Percentiles rank a stretch among this genome's conserved stretches.
phyloP scores from a whole-genome alignment of 2,329 filamentous ascomycete species.

The Chaetomiaceae sp. region DNA sequence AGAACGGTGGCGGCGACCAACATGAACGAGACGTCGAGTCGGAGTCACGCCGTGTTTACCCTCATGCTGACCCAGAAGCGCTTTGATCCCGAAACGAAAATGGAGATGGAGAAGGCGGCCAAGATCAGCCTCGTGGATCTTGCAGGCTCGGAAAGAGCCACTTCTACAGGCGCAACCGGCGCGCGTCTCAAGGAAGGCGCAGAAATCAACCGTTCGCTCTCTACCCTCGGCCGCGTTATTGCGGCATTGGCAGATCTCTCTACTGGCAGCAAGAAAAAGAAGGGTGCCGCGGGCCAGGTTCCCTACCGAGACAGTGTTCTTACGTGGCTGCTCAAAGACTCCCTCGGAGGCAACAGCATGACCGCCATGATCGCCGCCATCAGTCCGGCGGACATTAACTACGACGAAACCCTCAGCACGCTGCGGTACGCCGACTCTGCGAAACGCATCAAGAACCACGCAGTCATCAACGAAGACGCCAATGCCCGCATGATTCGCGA shows the following conservation, averaged over 20 bases:
- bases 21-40: constrained; percentile 99
- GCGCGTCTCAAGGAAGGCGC: constrained; percentile 94
- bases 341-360: constrained; percentile 96
- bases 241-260: constrained; percentile 89
- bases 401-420: constrained; percentile 94
- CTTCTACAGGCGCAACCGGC: constrained; percentile 93
- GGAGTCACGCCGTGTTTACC: constrained; percentile 97
- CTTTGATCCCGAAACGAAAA: constrained; percentile 84
- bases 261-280: constrained; percentile 77
- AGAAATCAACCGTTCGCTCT: constrained; percentile 95
- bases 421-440: constrained; percentile 95
- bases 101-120: constrained; percentile 96
- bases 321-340: constrained; percentile 96
- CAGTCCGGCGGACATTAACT: constrained; percentile 97
- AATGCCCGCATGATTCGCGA: constrained; percentile 99
- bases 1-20: constrained; percentile 96
- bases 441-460: constrained; percentile 99
- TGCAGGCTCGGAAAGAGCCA: constrained; percentile 94
- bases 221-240: constrained; percentile 94
- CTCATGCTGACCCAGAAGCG: constrained; percentile 92
- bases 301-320: constrained; percentile 96
- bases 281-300: constrained; percentile 67
- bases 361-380: constrained; percentile 99
- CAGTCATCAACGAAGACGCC: constrained; percentile 97
- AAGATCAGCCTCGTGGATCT: constrained; percentile 98